Conservation (phyloP, 345 rosid species). For the Trapa incisa region DNA sequence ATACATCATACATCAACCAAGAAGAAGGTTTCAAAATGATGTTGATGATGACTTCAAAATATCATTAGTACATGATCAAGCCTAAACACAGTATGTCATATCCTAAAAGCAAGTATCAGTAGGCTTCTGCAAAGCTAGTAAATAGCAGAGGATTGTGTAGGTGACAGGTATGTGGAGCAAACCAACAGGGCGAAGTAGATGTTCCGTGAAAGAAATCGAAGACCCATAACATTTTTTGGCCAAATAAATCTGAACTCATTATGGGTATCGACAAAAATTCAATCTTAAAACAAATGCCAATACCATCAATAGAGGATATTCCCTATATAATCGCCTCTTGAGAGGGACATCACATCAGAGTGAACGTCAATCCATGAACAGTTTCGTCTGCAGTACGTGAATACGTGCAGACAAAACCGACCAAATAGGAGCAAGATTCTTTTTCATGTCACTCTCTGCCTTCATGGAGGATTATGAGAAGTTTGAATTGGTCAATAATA, state of each 20-base stretch:
- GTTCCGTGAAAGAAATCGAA: background rate
- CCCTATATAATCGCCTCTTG: background rate
- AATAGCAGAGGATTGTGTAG: background rate
- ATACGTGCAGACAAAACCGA: background rate
- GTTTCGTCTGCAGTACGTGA: background rate
- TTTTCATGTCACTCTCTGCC: background rate
- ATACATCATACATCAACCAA: background rate
- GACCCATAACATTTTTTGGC: background rate
- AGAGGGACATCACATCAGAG: background rate
- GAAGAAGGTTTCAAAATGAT: background rate
- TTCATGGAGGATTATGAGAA: background rate
- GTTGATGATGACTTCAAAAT: background rate
- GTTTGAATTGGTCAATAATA: constrained; percentile 1
- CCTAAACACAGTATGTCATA: background rate
- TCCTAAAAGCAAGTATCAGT: background rate
- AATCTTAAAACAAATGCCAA: background rate
- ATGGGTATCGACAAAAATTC: too few species aligned
- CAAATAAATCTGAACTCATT: background rate
- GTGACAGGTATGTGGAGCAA: background rate
- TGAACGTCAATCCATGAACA: background rate
- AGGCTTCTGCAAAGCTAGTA: background rate
- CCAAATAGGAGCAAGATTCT: background rate
- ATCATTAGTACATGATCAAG: background rate
- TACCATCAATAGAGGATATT: background rate
- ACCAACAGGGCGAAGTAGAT: background rate